Evolutionary conservation across 1,139 yeast species (phyloP).

Genomic region (Nakaseomyces sp.): DNA sequence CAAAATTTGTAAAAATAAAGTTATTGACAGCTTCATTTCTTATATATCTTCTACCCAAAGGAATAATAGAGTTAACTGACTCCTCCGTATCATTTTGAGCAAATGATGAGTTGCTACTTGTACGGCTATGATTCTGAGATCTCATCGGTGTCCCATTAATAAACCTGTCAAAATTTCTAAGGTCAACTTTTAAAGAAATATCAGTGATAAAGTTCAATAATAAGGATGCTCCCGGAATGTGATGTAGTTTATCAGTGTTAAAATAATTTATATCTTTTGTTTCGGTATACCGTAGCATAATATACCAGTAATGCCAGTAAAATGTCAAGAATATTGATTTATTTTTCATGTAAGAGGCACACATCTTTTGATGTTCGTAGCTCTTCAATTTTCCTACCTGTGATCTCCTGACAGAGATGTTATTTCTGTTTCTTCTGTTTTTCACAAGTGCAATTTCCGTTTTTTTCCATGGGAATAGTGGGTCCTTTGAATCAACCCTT

Average conservation of each 20-base stretch:
- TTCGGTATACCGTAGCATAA: conserved; percentile 13
- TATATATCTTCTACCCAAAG: background rate
- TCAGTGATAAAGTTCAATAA: conserved; percentile 10
- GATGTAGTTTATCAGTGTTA: conserved; percentile 5
- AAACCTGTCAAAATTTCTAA: conserved; percentile 3
- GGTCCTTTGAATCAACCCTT: background rate
- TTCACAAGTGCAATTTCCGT: conserved; percentile 11
- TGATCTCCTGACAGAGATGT: background rate
- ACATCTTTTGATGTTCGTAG: conserved; percentile 14
- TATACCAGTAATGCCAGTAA: conserved; percentile 30
- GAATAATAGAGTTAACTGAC: background rate
- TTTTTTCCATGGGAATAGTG: conserved; percentile 21
- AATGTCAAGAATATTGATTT: conserved; percentile 24
- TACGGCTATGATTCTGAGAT: conserved; percentile 4
- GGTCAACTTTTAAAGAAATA: conserved; percentile 3
- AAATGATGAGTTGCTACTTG: conserved; percentile 8
- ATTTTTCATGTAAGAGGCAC: conserved; percentile 28
- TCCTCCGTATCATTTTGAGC: background rate
- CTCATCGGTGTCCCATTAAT: conserved; percentile 11
- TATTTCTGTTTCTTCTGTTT: background rate
- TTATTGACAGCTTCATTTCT: conserved; percentile 11
- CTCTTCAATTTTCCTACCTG: background rate
- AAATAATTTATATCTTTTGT: conserved; percentile 4
- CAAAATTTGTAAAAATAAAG: conserved; percentile 22
- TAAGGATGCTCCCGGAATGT: conserved; percentile 18